Percentiles rank a stretch among this genome's conserved stretches.
Evolutionary conservation across 805 yeast genomes (phyloP).

Genomic region (Lipomyces mesembrius): DNA sequence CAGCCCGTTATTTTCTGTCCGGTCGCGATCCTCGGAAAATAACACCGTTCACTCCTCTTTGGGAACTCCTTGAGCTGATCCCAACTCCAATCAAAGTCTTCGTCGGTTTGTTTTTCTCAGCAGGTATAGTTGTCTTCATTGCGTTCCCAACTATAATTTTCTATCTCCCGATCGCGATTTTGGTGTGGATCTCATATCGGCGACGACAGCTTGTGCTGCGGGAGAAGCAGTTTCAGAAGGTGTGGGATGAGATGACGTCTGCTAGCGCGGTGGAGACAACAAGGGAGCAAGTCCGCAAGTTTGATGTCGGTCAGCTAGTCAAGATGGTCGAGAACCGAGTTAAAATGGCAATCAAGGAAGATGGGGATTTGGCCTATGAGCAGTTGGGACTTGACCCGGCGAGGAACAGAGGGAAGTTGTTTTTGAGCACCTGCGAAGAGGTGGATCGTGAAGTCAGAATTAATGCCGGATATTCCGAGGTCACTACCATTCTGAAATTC

Average conservation of each 20-base stretch:
- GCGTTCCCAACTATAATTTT: conserved; percentile 24
- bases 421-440: conserved; percentile 27
- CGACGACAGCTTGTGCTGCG: conserved; percentile 25
- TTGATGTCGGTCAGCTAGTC: conserved; percentile 25
- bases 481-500: conserved; percentile 26
- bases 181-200: conserved; percentile 19
- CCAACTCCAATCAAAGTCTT: conserved; percentile 27
- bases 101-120: conserved; percentile 19
- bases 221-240: conserved; percentile 20
- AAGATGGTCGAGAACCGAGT: conserved; percentile 22
- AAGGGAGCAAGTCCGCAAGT: conserved; percentile 7
- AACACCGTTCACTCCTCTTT: conserved; percentile 1
- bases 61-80: conserved; percentile 10
- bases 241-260: conserved; percentile 23
- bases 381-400: conserved; percentile 26
- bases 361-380: conserved; percentile 10
- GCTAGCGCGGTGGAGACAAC: conserved; percentile 28
- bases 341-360: conserved; percentile 21
- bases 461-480: conserved; percentile 13
- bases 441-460: conserved; percentile 29
- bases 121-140: conserved; percentile 20
- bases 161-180: conserved; percentile 23
- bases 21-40: neutral
- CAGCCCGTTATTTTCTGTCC: neutral
- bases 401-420: conserved; percentile 2